Percentiles rank a stretch among this genome's conserved stretches.
Evolutionary conservation across 768 basidiomycete genomes (phyloP).

Genomic region (Trametes elegans): DNA sequence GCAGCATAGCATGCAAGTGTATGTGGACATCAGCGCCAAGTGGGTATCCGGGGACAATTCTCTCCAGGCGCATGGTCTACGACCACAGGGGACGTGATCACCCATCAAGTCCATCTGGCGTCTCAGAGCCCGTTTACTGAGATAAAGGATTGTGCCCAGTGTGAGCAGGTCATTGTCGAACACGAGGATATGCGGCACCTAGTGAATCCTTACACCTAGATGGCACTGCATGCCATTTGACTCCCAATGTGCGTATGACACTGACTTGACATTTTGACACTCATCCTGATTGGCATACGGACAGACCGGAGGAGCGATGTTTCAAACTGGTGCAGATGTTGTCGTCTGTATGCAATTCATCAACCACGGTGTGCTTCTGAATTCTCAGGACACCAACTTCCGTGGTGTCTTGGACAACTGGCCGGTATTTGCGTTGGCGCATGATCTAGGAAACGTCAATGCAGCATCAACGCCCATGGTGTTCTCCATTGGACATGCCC

Average conservation of each 20-base stretch:
- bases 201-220: conserved; percentile 37
- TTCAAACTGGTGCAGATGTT: conserved; percentile 54
- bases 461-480: conserved; percentile 27
- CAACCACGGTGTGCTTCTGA: conserved; percentile 49
- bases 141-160: conserved; percentile 56
- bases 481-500: conserved; percentile 35
- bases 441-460: conserved; percentile 50
- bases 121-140: conserved; percentile 47
- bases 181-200: not conserved
- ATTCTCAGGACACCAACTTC: conserved; percentile 55
- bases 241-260: conserved; percentile 28
- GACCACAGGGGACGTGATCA: conserved; percentile 43
- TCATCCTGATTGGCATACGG: not conserved
- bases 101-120: conserved; percentile 56
- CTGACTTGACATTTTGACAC: too few relatives aligned
- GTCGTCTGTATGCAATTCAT: conserved; percentile 60
- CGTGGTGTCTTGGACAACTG: conserved; percentile 54
- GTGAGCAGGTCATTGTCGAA: conserved; percentile 38
- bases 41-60: conserved; percentile 36
- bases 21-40: conserved; percentile 39
- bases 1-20: conserved; percentile 35
- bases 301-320: conserved; percentile 48
- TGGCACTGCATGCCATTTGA: conserved; percentile 65
- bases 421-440: conserved; percentile 62
- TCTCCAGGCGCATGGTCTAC: conserved; percentile 56